Conservation (phyloP, 306 rosid genomes). For the Quercus alba region DNA sequence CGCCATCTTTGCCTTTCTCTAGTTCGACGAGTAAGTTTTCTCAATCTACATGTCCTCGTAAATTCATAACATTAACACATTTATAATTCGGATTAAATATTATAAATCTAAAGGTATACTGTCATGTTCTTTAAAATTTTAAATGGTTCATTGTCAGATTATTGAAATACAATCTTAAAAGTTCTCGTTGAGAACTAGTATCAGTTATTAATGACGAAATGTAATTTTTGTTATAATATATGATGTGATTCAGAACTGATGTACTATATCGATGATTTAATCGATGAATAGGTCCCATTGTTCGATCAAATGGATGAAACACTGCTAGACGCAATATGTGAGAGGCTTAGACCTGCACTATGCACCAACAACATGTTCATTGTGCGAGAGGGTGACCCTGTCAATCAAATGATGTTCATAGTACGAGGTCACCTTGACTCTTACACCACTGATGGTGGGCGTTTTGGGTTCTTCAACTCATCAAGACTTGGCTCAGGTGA, state of each 20-base stretch:
- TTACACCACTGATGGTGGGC: constrained; percentile 88
- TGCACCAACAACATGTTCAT: constrained; percentile 74
- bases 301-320: constrained; percentile 96
- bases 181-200: too few species aligned
- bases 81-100: too few species aligned
- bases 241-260: too few species aligned
- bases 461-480: constrained; percentile 86
- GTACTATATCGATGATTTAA: too few species aligned
- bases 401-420: constrained; percentile 88
- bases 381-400: constrained; percentile 92
- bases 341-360: constrained; percentile 82
- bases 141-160: too few species aligned
- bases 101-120: too few species aligned
- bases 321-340: constrained; percentile 91
- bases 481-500: constrained; percentile 76
- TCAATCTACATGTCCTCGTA: too few species aligned
- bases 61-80: too few species aligned
- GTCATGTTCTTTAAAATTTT: too few species aligned
- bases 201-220: too few species aligned
- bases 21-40: constrained; percentile 67
- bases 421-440: constrained; percentile 87
- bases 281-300: constrained; percentile 58
- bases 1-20: constrained; percentile 93
- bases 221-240: too few species aligned
- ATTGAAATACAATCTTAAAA: too few species aligned